Evolutionary conservation across 306 rosid genomes (phyloP).

Genomic region (Pyrus betulifolia): DNA sequence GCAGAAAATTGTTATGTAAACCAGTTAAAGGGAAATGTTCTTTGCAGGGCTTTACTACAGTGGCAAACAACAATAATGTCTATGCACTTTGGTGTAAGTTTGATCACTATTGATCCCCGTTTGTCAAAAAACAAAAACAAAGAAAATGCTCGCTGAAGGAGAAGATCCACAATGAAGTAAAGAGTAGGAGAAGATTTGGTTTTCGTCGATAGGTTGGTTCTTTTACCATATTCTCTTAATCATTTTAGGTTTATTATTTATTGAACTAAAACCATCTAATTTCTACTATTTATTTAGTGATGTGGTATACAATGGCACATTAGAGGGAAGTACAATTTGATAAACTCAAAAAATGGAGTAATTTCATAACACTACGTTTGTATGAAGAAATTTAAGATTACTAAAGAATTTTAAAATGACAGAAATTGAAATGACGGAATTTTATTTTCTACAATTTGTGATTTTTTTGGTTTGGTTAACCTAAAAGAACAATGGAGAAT

Average conservation of each 20-base stretch:
- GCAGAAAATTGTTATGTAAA: no score
- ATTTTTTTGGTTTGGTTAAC: no score
- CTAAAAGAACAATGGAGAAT: no score
- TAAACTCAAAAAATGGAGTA: conserved; percentile 19
- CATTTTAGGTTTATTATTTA: neutral
- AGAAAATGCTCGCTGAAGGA: conserved; percentile 21
- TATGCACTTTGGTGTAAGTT: no score
- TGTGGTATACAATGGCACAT: conserved; percentile 23
- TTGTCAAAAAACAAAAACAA: no score
- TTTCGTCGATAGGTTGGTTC: neutral
- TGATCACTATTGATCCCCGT: no score
- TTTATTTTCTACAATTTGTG: no score
- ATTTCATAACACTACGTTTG: neutral
- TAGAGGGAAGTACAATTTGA: conserved; percentile 20
- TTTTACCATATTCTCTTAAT: neutral
- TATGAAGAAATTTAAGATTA: no score
- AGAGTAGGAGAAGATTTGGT: conserved; percentile 7
- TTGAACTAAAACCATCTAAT: neutral
- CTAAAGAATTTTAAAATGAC: no score
- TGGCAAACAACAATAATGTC: no score
- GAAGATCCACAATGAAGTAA: conserved; percentile 20
- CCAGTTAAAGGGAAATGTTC: neutral
- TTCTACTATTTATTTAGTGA: neutral
- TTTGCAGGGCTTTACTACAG: no score
- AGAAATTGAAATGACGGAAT: no score